Evolutionary conservation across 2,329 filamentous ascomycete species (phyloP).

Genomic region (Pyrenophora tritici-repentis): DNA sequence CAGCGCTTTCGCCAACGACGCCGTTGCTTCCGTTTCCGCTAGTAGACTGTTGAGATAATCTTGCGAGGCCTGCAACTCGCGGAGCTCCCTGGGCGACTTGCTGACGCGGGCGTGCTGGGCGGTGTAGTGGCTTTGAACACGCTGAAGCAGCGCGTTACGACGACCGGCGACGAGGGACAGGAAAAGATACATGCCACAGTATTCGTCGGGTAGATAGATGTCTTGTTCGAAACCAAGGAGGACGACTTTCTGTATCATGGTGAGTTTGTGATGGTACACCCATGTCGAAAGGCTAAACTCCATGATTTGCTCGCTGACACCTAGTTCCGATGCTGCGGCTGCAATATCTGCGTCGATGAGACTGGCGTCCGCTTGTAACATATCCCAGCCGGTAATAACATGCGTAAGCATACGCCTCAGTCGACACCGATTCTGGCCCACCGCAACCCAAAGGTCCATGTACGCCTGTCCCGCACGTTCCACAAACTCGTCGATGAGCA

Average conservation of each 20-base stretch:
- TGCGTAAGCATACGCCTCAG: slow-evolving; percentile 89
- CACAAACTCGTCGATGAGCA: slow-evolving; percentile 69
- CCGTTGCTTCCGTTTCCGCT: slow-evolving; percentile 32
- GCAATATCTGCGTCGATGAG: slow-evolving; percentile 58
- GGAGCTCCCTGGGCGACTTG: neutral
- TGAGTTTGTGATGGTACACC: slow-evolving; percentile 89
- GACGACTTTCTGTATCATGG: slow-evolving; percentile 82
- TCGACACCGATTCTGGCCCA: slow-evolving; percentile 89
- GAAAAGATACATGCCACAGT: slow-evolving; percentile 84
- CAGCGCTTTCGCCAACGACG: slow-evolving; percentile 38
- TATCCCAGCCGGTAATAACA: slow-evolving; percentile 80
- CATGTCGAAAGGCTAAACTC: slow-evolving; percentile 82
- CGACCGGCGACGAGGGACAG: slow-evolving; percentile 34
- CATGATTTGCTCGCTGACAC: slow-evolving; percentile 54
- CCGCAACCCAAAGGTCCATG: slow-evolving; percentile 78
- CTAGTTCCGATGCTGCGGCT: slow-evolving; percentile 39
- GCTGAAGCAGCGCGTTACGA: slow-evolving; percentile 26
- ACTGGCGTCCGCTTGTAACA: slow-evolving; percentile 70
- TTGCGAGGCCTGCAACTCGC: slow-evolving; percentile 12
- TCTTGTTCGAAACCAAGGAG: slow-evolving; percentile 94
- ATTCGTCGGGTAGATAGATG: slow-evolving; percentile 83
- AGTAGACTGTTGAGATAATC: slow-evolving; percentile 35
- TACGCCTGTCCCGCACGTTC: slow-evolving; percentile 68
- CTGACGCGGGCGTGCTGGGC: slow-evolving; percentile 8
- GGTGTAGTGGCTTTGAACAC: slow-evolving; percentile 23